Evolutionary conservation across 23 red algal species (phyloP), one percentile per base, ranked within the genome.

Genomic region (Gracilaria caudata): DNA sequence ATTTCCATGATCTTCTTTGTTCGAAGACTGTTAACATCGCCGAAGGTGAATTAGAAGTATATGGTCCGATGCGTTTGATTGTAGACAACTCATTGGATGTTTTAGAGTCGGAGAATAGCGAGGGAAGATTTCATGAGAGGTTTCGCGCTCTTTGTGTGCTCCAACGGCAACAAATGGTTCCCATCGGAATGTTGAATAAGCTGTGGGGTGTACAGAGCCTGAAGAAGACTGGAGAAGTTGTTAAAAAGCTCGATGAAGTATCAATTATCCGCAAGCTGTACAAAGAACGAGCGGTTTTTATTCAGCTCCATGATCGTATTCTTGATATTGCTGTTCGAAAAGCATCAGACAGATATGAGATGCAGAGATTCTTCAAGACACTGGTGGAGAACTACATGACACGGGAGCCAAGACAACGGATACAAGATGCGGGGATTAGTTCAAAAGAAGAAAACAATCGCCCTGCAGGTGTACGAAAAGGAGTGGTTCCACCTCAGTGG

Each of bases 71-170:
- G 34, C 63, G 13, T 33, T 4, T 12, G 28, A 35, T 68, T 68
- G 63, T 68, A 3, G 63, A 34, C 34, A 29, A n/a, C 34, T 68
- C 63, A 4, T 23, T 68, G 12, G 25, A 68, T n/a, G 63, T 68
- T 11, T 34, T 68, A 19, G 63, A 68, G 3, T n/a, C 9, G 3
- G 4, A 23, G 13, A 16, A 38, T 4, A 23, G 34, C 17, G 63
- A 23, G 4, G n/a, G 63, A 16, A 68, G 28, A 4, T 68, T n/a
- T 23, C 63, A 68, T 12, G 13, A 68, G 26, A 33, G 11, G 2
- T 68, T 68, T 23, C 11, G 34, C 3, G 73, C 73, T 28, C 41
- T 77, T 3, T 53, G 73, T 77, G 73, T 77, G 12, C 10, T 77
- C 24, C 37, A 77, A 32, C 47, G 49, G 38, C 73, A 77, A 30